Evolutionary conservation across 257 asterid genomes (phyloP).

Genomic region (Craterostigma plantagineum): DNA sequence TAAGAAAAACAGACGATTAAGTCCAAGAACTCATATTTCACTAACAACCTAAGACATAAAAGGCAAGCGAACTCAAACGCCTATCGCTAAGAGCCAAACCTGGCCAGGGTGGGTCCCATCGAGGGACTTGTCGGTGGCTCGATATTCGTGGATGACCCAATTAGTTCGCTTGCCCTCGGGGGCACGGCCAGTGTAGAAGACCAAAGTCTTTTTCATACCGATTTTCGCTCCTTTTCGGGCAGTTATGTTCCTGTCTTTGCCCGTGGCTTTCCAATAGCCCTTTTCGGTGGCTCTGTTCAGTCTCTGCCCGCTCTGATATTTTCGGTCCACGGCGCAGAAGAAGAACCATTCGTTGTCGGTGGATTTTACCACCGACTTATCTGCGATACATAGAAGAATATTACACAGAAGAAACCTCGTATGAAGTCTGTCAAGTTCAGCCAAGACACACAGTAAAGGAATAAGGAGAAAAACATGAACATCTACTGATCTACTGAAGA

Average conservation of each 20-base stretch:
- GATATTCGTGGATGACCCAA: conserved; percentile 98
- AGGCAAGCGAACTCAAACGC: too few relatives aligned
- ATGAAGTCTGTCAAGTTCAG: too few relatives aligned
- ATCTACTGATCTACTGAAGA: too few relatives aligned
- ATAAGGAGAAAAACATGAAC: too few relatives aligned
- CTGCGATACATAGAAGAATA: conserved; percentile 28
- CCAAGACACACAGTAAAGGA: too few relatives aligned
- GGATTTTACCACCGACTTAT: conserved; percentile 57
- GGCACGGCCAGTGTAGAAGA: conserved; percentile 84
- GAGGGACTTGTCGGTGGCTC: conserved; percentile 63
- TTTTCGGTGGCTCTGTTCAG: conserved; percentile 69
- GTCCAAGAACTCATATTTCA: background rate
- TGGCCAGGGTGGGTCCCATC: conserved; percentile 96
- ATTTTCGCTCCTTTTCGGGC: conserved; percentile 56
- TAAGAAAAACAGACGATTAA: conserved; percentile 6
- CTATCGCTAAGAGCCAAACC: conserved; percentile 20
- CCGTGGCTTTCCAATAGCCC: conserved; percentile 99
- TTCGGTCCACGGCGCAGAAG: conserved; percentile 96
- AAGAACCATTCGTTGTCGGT: conserved; percentile 93
- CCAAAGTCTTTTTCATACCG: conserved; percentile 91
- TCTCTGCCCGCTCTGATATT: conserved; percentile 88
- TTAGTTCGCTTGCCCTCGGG: conserved; percentile 86
- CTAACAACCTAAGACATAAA: background rate
- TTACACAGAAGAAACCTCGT: too few relatives aligned
- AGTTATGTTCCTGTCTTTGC: conserved; percentile 64